A percentile compares a stretch with the other conserved stretches of the same genome.
Conservation (phyloP, 352 stramenopile species). For the Globisporangium polare region DNA sequence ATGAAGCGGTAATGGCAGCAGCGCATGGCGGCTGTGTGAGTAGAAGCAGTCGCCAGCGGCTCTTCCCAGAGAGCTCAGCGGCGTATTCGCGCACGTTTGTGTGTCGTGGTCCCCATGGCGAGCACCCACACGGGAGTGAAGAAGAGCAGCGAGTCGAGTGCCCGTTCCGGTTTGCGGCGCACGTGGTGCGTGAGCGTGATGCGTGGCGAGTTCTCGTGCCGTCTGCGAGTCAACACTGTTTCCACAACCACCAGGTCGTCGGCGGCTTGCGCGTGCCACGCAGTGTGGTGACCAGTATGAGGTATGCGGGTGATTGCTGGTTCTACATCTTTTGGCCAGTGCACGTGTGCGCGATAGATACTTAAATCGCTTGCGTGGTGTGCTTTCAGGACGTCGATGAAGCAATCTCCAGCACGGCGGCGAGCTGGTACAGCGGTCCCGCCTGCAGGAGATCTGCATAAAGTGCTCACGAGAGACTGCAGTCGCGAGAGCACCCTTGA, state of each 20-base stretch:
- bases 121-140: background rate
- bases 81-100: background rate
- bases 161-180: background rate
- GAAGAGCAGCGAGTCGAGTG: background rate
- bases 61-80: background rate
- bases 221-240: background rate
- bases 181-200: background rate
- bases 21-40: background rate
- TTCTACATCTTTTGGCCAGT: background rate
- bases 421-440: background rate
- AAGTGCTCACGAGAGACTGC: background rate
- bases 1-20: background rate
- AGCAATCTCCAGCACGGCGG: background rate
- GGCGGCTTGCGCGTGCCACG: background rate
- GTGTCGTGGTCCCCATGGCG: background rate
- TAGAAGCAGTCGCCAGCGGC: background rate
- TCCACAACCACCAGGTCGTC: conserved; percentile 1
- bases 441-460: background rate
- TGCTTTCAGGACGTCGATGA: background rate
- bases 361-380: background rate
- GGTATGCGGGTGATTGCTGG: background rate
- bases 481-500: background rate
- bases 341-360: background rate
- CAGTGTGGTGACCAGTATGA: background rate
- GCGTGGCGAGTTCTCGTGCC: background rate